These are phyloP conservation scores for Nicotiana obtusifolia DNA, from an alignment of 257 asterid species.

Conservation along the genomic window DNA sequence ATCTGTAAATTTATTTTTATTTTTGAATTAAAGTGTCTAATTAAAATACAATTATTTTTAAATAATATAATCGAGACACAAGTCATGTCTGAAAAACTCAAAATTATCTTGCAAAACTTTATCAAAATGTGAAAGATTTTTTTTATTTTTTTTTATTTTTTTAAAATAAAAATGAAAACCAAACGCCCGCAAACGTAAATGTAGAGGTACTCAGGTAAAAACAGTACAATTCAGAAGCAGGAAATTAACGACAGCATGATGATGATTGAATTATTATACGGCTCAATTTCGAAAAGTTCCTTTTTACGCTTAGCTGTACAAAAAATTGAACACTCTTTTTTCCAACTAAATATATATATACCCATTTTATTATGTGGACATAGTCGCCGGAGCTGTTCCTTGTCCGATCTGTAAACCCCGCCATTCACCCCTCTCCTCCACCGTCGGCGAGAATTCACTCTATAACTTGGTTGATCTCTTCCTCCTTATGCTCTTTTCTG, in stretches of 20 bases:
- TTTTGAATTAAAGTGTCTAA: neutral
- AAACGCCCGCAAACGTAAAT: neutral
- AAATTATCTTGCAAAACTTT: neutral
- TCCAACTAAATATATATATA: neutral
- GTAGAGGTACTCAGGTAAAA: neutral
- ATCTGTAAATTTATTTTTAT: neutral
- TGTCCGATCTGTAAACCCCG: conserved; percentile 5
- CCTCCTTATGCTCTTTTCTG: neutral
- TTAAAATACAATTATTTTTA: neutral
- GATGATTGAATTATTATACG: neutral
- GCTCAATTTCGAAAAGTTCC: neutral
- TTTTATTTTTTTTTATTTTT: no score
- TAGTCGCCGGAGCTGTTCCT: neutral
- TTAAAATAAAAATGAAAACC: neutral
- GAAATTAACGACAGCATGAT: neutral
- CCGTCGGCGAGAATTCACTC: neutral
- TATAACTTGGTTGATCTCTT: neutral
- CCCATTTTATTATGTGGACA: neutral
- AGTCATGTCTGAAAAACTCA: neutral
- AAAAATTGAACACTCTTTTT: neutral
- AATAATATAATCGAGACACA: neutral
- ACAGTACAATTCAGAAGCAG: neutral
- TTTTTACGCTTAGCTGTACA: neutral
- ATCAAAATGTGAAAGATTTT: neutral
- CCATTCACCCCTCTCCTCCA: neutral